Evolutionary conservation across 2,329 filamentous ascomycete species (phyloP), one percentile per base, ranked within the genome.

Genomic region (Talaromyces pinophilus): DNA sequence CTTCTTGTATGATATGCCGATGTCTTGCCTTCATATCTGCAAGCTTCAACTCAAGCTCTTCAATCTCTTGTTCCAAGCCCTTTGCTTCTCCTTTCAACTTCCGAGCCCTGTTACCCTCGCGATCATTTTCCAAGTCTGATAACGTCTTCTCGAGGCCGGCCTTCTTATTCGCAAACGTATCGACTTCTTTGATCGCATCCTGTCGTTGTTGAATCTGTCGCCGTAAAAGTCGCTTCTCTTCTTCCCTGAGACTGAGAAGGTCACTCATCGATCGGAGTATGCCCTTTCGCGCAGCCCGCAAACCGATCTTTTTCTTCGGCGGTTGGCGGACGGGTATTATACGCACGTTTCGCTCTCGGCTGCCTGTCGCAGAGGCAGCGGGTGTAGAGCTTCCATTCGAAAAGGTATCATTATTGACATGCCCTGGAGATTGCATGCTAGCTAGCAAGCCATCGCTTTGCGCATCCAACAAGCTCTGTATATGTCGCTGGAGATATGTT

Each of bases 401-500:
- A 1, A 62, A 59, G 22, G 48, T 67, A 66, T 83, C 82, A 13
- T 50, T 46, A 28, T 50, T 65, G 5, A 73, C 71, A 30, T 78
- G 74, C 13, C 75, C 76, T 13, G 77, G 75, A 15, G 40, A 38
- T 28, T 46, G 62, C 3, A 86, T 74, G 3, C 82, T 83, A 57
- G 82, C 80, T 48, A 83, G 77, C 35, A 89, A 77, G 19, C 83
- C 85, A 70, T 87, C 85, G 38, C 85, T 84, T 73, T 89, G 87
- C 10, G 85, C 85, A 74, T 89, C 86, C 25, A 89, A 83, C 11
- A 88, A 77, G 65, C 80, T 79, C 73, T 89, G 87, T 10, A 89
- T 79, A 67, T 86, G 84, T 62, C 81, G 80, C 71, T 88, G 82
- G 10, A 88, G 82, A 69, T 85, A 78, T 65, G 79, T 81, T 30